A percentile compares a stretch with the other conserved stretches of the same genome.
phyloP scores from a whole-genome alignment of 164 flowering plant species.

The Tetrastigma voinierianum region DNA sequence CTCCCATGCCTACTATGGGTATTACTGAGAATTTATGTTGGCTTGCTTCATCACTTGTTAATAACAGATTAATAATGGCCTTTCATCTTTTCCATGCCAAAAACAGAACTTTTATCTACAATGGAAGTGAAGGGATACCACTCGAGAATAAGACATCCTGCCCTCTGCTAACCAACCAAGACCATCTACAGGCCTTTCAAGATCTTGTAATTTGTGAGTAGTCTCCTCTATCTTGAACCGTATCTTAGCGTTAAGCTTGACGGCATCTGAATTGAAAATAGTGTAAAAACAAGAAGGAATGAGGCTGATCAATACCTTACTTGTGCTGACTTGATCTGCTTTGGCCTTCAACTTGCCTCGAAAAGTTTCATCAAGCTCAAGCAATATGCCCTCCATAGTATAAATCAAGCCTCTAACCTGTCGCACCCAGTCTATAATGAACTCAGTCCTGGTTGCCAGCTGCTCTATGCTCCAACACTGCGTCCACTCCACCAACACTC shows the following conservation, averaged over 20 bases:
- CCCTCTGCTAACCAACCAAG: constrained; percentile 11
- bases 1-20: too few species aligned
- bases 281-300: neutral
- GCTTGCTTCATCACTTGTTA: constrained; percentile 1
- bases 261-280: neutral
- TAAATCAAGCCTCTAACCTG: constrained; percentile 14
- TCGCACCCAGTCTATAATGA: constrained; percentile 13
- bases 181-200: constrained; percentile 4
- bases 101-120: constrained; percentile 14
- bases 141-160: neutral
- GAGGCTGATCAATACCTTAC: too few species aligned
- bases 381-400: constrained; percentile 24
- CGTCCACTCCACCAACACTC: neutral
- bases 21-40: neutral
- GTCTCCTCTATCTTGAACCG: constrained; percentile 4
- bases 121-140: neutral
- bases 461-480: constrained; percentile 20
- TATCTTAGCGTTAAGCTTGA: too few species aligned
- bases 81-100: constrained; percentile 23
- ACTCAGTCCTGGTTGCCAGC: constrained; percentile 12
- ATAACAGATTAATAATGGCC: constrained; percentile 11
- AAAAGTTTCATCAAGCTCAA: constrained; percentile 15
- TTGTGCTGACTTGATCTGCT: neutral
- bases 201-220: neutral
- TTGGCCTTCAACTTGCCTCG: neutral